phyloP scores from a whole-genome alignment of 78 protist genomes.

The Dictyostelium discoideum region DNA sequence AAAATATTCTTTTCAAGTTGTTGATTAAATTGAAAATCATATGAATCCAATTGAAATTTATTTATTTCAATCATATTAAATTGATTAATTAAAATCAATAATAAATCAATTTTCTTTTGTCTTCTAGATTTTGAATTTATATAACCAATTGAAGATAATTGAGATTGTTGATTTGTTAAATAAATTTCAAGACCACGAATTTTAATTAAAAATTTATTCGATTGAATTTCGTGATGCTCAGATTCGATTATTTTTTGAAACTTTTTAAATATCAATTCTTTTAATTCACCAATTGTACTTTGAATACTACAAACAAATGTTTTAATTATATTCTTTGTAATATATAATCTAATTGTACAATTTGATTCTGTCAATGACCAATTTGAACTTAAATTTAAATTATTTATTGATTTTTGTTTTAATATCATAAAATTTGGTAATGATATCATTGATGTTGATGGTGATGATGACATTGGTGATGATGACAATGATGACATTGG shows the following conservation, averaged over 20 bases:
- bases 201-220: slow-evolving; percentile 16
- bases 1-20: background rate
- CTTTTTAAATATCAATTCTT: slow-evolving; percentile 25
- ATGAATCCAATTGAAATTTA: background rate
- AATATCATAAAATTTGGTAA: background rate
- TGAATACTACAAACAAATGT: slow-evolving; percentile 48
- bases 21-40: background rate
- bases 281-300: slow-evolving; percentile 33
- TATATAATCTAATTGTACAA: slow-evolving; percentile 61
- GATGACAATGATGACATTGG: background rate
- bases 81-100: background rate
- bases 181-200: slow-evolving; percentile 66
- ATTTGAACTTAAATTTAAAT: background rate
- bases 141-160: slow-evolving; percentile 49
- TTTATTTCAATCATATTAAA: background rate
- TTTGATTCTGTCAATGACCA: slow-evolving; percentile 6
- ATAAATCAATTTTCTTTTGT: slow-evolving; percentile 68
- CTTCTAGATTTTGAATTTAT: slow-evolving; percentile 67
- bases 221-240: background rate
- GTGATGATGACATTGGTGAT: background rate
- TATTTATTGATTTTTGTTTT: background rate
- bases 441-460: background rate
- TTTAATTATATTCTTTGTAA: slow-evolving; percentile 37
- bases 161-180: background rate
- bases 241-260: slow-evolving; percentile 17